These are phyloP conservation scores for Magnaporthales sp. DNA, from an alignment of 2,329 filamentous ascomycete species.

Conservation along the genomic window DNA sequence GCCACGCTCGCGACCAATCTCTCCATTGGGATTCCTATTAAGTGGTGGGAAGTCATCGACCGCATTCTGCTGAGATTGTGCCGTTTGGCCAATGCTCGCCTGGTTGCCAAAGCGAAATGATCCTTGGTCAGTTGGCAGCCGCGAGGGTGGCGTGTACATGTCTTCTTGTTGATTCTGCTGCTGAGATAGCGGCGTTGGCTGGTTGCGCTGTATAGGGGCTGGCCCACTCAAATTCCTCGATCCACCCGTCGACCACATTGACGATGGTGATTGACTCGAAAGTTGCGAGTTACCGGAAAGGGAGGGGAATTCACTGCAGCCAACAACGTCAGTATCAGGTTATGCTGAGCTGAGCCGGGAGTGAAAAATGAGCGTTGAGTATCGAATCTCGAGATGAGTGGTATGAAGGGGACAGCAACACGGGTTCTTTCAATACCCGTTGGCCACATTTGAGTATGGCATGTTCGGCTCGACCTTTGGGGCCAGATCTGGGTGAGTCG, in stretches of 20 bases:
- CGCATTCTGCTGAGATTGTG: slow-evolving; percentile 37
- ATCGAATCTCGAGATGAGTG: neutral
- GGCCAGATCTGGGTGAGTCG: neutral
- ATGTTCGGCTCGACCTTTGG: slow-evolving; percentile 2
- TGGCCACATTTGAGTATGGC: slow-evolving; percentile 10
- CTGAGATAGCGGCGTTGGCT: slow-evolving; percentile 41
- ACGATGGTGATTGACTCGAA: slow-evolving; percentile 36
- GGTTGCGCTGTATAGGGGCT: slow-evolving; percentile 35
- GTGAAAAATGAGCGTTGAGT: neutral
- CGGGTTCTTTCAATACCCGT: slow-evolving; percentile 7
- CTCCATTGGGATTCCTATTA: slow-evolving; percentile 46
- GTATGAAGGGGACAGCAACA: neutral
- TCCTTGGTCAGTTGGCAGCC: slow-evolving; percentile 31
- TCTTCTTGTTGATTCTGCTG: slow-evolving; percentile 38
- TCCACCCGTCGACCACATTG: slow-evolving; percentile 45
- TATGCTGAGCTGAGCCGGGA: neutral
- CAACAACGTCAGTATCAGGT: neutral
- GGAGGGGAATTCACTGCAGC: slow-evolving; percentile 55
- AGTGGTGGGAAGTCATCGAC: slow-evolving; percentile 56
- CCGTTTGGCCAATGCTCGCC: slow-evolving; percentile 28
- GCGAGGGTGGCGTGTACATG: slow-evolving; percentile 28
- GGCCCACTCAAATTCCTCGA: slow-evolving; percentile 38
- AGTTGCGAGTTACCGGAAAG: slow-evolving; percentile 53
- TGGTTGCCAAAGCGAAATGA: slow-evolving; percentile 48
- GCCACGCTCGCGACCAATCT: slow-evolving; percentile 45